These are phyloP conservation scores for Blastobotrys attinorum DNA, from an alignment of 805 yeast genomes.

Conservation along the genomic window DNA sequence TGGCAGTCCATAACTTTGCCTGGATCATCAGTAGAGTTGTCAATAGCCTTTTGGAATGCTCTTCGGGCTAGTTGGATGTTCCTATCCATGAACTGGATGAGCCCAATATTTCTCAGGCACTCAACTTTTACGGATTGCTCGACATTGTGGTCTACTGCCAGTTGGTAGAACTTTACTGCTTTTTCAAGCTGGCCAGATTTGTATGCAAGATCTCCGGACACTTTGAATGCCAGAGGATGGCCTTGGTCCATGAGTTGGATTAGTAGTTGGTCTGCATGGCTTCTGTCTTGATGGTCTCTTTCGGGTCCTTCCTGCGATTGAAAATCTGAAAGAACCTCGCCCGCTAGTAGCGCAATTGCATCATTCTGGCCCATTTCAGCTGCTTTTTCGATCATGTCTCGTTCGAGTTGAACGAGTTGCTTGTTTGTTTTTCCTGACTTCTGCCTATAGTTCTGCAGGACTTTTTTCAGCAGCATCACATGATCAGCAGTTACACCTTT, in stretches of 20 bases:
- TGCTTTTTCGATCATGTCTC: slow-evolving; percentile 67
- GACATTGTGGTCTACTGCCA: slow-evolving; percentile 42
- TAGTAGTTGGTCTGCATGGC: slow-evolving; percentile 56
- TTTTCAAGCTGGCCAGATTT: slow-evolving; percentile 39
- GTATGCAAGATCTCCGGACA: slow-evolving; percentile 70
- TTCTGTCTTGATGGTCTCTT: slow-evolving; percentile 62
- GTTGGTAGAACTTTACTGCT: slow-evolving; percentile 52
- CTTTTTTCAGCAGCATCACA: slow-evolving; percentile 59
- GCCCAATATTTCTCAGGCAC: slow-evolving; percentile 55
- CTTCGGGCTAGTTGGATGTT: slow-evolving; percentile 45
- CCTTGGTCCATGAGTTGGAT: slow-evolving; percentile 46
- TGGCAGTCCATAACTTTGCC: slow-evolving; percentile 60
- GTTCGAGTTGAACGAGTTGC: slow-evolving; percentile 54
- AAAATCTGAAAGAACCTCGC: slow-evolving; percentile 29
- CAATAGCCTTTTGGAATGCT: slow-evolving; percentile 55
- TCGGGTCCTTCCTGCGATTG: slow-evolving; percentile 28
- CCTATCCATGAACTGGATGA: slow-evolving; percentile 48
- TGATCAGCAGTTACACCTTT: slow-evolving; percentile 45
- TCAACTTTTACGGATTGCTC: slow-evolving; percentile 40
- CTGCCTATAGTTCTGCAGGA: slow-evolving; percentile 52
- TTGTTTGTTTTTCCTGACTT: slow-evolving; percentile 53
- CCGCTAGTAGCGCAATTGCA: slow-evolving; percentile 69
- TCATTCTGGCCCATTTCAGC: slow-evolving; percentile 78
- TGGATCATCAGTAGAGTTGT: slow-evolving; percentile 44
- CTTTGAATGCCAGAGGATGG: slow-evolving; percentile 69